Base-by-base conservation (phyloP, 768 basidiomycete species). In the Rickenella mellea region DNA sequence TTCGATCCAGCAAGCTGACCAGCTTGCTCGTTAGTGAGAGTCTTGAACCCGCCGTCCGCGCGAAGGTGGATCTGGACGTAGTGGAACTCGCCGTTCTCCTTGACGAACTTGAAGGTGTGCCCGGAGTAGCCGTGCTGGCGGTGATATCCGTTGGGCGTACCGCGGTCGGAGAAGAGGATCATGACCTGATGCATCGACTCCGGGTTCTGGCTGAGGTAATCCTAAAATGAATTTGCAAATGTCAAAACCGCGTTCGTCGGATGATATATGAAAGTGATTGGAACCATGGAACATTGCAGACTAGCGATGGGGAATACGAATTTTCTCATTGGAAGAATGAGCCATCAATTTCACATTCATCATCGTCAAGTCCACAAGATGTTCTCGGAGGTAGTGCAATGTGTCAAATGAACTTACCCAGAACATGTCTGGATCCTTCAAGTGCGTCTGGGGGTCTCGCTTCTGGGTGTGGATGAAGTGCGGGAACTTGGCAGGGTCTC, bases 391-490 rank as follows among this genome's bases (percentile, higher is more conserved):
- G n/a, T n/a, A n/a, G n/a, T n/a, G n/a, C n/a, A n/a, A n/a, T n/a
- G n/a, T n/a, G n/a, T n/a, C n/a, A n/a, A n/a, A n/a, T n/a, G 11
- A 8, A 48, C 70, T 27, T 54, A 82, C 80, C 84, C 83, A 85
- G 71, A 84, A 92, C 71, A 76, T 76, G 59, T 91, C 85, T 36
- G 81, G 57, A 66, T 90, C 89, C 61, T 85, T 90, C 52, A 93
- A 62, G 63, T 97, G 87, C 6, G 91, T 93, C 57, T 89, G 86
- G 12, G 93, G 93, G 60, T 89, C 75, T 48, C 84, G 77, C 69
- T 92, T 92, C 58, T 88, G 85, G 22, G 89, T 89, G 68, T 97
- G 93, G 52, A 94, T 87, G 63, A 96, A 82, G 67, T 96, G 88
- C 33, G 87, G 81, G 73, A 94, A 96, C 63, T 90, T 82, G 63